Base-by-base conservation (phyloP, 345 rosid species). In the Arabis alpina region DNA sequence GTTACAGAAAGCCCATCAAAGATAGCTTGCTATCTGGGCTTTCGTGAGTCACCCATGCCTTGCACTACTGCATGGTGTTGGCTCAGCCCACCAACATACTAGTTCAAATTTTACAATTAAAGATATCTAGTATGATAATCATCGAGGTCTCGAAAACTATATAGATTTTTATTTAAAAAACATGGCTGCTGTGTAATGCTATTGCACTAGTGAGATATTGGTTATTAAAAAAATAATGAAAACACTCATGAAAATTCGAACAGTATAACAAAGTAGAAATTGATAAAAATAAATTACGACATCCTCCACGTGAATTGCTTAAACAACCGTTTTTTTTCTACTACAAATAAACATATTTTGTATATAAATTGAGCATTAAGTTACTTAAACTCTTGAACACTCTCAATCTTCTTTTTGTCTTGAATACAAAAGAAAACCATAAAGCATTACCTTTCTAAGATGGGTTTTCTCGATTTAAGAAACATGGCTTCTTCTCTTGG, bases 401-500 rank as follows among this genome's bases (percentile, higher is more conserved):
- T 43, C 61, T 5, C 58, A n/a, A 53, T 60, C 30, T 44, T 60
- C 14, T 66, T 53, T 36, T 41, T 16, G 52, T 44, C 54, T 68
- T 47, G 47, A 36, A 43, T 56, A 28, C 12, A 16, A 65, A 16
- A 30, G 58, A 50, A 41, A 67, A 30, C 62, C 53, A 54, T 43
- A 40, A 42, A 41, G 8, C 71, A 10, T 27, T 56, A 68, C 73
- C 14, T 60, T 54, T 53, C 64, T 51, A 52, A 66, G 34, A 65
- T 57, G 39, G 36, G 8, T 58, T 50, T 65, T 27, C 30, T 15
- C 11, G 45, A 34, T 51, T 52, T 66, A 87, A 75, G 83, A 81
- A 12, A 80, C 90, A 68, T 71, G 82, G 72, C 77, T 82, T 78
- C 81, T 86, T 73, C 83, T 83, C 61, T 81, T 83, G 27, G 88